A percentile compares a stretch with the other conserved stretches of the same genome.
Conservation (phyloP, 1,284 basidiomycete genomes). For the Rhodotorula sp. region DNA sequence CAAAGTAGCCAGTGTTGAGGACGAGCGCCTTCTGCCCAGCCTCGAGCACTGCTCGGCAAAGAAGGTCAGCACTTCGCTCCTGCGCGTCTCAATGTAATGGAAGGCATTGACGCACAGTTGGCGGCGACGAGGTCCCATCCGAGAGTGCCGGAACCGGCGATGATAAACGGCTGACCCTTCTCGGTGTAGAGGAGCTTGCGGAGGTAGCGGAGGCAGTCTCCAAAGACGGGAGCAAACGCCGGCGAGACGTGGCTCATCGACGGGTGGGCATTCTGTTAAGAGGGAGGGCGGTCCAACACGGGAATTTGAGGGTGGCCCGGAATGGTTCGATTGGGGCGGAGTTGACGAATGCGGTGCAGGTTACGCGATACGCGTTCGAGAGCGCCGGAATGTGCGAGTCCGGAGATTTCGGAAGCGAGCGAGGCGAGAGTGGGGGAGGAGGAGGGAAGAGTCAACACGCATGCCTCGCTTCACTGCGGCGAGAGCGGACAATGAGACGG, state of each 20-base stretch:
- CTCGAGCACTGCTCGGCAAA: slow-evolving; percentile 56
- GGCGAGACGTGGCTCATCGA: slow-evolving; percentile 86
- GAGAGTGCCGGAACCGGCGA: slow-evolving; percentile 89
- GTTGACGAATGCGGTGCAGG: too few relatives aligned
- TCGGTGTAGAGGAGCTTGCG: slow-evolving; percentile 64
- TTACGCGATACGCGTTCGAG: too few relatives aligned
- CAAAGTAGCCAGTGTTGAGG: slow-evolving; percentile 80
- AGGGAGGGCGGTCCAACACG: not conserved
- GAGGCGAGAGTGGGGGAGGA: not conserved
- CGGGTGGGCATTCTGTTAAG: slow-evolving; percentile 69
- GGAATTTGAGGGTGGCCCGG: not conserved
- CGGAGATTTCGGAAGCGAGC: too few relatives aligned
- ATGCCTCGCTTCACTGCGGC: slow-evolving; percentile 50
- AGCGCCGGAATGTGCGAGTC: too few relatives aligned
- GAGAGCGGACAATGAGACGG: not conserved
- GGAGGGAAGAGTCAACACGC: too few relatives aligned
- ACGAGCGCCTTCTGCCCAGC: slow-evolving; percentile 77
- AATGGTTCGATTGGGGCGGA: too few relatives aligned
- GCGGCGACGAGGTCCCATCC: slow-evolving; percentile 79
- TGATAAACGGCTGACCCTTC: slow-evolving; percentile 78
- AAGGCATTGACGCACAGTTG: slow-evolving; percentile 54
- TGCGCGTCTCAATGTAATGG: not conserved
- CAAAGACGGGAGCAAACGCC: slow-evolving; percentile 85
- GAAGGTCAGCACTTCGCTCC: too few relatives aligned
- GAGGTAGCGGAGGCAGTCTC: slow-evolving; percentile 82